These are phyloP conservation scores for Pichia membranifaciens DNA, from an alignment of 805 yeast species.

Conservation along the genomic window DNA sequence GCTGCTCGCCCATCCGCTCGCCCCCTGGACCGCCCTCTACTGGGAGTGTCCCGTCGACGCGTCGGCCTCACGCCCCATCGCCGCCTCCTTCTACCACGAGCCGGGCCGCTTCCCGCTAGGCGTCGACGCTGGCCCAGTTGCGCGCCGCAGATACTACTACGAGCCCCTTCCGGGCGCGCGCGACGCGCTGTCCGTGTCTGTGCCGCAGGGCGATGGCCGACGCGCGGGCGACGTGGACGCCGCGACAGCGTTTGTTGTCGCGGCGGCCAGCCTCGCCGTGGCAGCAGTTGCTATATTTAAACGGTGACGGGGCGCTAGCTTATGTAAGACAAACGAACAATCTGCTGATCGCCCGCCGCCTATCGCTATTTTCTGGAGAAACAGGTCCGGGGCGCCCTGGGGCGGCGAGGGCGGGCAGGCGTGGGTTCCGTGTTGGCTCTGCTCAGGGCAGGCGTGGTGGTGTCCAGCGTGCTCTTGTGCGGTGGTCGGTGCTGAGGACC, in stretches of 20 bases:
- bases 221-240: neutral
- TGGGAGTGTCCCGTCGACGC: slow-evolving; percentile 24
- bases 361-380: too few relatives aligned
- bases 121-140: neutral
- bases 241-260: slow-evolving; percentile 3
- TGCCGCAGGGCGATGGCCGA: slow-evolving; percentile 2
- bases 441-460: too few relatives aligned
- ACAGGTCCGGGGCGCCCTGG: too few relatives aligned
- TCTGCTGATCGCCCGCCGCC: too few relatives aligned
- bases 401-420: too few relatives aligned
- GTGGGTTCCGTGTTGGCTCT: too few relatives aligned
- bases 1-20: neutral
- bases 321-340: too few relatives aligned
- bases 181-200: neutral
- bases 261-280: neutral
- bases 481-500: too few relatives aligned
- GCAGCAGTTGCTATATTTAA: slow-evolving; percentile 2
- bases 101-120: neutral
- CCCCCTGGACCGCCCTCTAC: slow-evolving; percentile 23
- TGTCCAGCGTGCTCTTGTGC: too few relatives aligned
- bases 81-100: slow-evolving; percentile 2
- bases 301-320: neutral
- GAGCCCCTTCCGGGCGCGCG: neutral
- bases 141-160: neutral
- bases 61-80: slow-evolving; percentile 1